Percentiles rank a stretch among this genome's conserved stretches.
phyloP scores from a whole-genome alignment of 176 grass and related monocot species.

The Eleusine coracana region DNA sequence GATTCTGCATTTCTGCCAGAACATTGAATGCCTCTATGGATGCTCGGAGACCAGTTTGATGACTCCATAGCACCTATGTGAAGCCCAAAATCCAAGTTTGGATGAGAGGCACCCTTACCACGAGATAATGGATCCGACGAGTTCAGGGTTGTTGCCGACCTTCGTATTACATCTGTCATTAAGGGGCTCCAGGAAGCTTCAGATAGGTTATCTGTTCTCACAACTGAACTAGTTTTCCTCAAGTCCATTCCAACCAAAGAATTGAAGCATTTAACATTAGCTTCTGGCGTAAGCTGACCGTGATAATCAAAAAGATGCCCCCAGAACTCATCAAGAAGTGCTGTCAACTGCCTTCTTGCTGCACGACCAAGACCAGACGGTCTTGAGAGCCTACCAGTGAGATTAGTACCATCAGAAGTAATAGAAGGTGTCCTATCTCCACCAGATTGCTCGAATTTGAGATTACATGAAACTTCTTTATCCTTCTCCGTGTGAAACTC shows the following conservation, averaged over 20 bases:
- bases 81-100: slow-evolving; percentile 38
- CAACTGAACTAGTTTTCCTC: slow-evolving; percentile 34
- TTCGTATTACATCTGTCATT: slow-evolving; percentile 21
- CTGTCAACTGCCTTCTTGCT: slow-evolving; percentile 60
- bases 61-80: slow-evolving; percentile 46
- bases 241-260: slow-evolving; percentile 56
- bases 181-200: slow-evolving; percentile 47
- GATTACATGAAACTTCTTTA: slow-evolving; percentile 36
- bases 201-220: slow-evolving; percentile 43
- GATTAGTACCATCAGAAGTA: slow-evolving; percentile 33
- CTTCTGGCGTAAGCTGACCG: slow-evolving; percentile 57
- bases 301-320: slow-evolving; percentile 73
- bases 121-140: slow-evolving; percentile 4
- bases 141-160: background rate
- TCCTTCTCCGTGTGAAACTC: slow-evolving; percentile 34
- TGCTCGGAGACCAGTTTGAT: slow-evolving; percentile 51
- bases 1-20: slow-evolving; percentile 39
- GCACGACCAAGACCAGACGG: slow-evolving; percentile 74
- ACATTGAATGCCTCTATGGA: slow-evolving; percentile 9
- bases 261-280: slow-evolving; percentile 35
- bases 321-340: slow-evolving; percentile 81
- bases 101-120: slow-evolving; percentile 28
- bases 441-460: slow-evolving; percentile 33
- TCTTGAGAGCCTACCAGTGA: slow-evolving; percentile 41
- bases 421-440: slow-evolving; percentile 16